Conservation (phyloP, 345 rosid species). For the Lumnitzera racemosa region DNA sequence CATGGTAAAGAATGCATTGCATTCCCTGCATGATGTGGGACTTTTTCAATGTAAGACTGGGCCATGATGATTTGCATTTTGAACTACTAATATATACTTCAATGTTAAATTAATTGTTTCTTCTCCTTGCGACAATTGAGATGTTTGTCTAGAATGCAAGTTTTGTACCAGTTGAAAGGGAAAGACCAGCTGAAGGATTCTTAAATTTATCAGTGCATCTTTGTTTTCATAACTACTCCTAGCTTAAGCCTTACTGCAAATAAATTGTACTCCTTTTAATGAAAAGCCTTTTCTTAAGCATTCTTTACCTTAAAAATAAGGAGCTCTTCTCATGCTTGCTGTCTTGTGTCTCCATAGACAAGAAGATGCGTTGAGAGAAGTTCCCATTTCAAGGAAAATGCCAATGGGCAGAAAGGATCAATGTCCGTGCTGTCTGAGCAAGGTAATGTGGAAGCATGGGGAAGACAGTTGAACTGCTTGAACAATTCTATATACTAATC, state of each 20-base stretch:
- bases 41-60: neutral
- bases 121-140: too few species aligned
- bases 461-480: neutral
- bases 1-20: neutral
- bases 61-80: too few species aligned
- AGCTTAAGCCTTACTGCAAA: too few species aligned
- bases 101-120: too few species aligned
- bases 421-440: slow-evolving; percentile 75
- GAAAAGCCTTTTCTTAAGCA: neutral
- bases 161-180: too few species aligned
- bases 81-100: too few species aligned
- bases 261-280: too few species aligned
- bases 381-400: slow-evolving; percentile 49
- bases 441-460: slow-evolving; percentile 36
- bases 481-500: neutral
- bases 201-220: too few species aligned
- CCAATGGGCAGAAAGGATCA: slow-evolving; percentile 63
- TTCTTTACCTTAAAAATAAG: neutral
- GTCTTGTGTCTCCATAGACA: slow-evolving; percentile 32
- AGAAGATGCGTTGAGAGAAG: slow-evolving; percentile 59
- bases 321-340: neutral
- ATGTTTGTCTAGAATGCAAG: too few species aligned
- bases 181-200: too few species aligned
- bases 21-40: slow-evolving; percentile 1
- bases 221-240: too few species aligned